Conservation (phyloP, 441 rosid genomes). For the Brassica balearica region DNA sequence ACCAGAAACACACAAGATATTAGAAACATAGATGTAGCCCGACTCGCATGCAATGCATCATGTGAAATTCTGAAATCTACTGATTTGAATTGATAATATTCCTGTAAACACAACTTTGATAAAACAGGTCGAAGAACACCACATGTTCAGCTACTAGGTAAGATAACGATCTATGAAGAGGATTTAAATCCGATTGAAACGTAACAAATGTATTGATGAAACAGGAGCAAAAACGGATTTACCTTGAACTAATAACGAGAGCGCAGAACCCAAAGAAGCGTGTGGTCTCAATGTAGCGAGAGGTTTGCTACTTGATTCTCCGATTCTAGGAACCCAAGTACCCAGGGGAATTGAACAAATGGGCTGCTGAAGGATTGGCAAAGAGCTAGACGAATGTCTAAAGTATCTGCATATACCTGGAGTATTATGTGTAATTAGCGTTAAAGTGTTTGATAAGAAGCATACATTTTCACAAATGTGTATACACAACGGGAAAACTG, state of each 20-base stretch:
- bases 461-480: background rate
- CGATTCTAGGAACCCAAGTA: constrained; percentile 76
- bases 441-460: constrained; percentile 29
- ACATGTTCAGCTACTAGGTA: constrained; percentile 18
- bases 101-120: constrained; percentile 14
- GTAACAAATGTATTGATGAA: constrained; percentile 14
- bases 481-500: constrained; percentile 7
- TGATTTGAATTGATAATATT: background rate
- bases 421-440: constrained; percentile 32
- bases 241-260: constrained; percentile 76
- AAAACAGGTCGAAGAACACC: constrained; percentile 7
- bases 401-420: constrained; percentile 82
- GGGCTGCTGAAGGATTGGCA: constrained; percentile 78
- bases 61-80: background rate
- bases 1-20: constrained; percentile 22
- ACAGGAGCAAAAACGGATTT: constrained; percentile 34
- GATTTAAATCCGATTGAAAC: background rate
- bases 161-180: constrained; percentile 12
- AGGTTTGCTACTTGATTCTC: constrained; percentile 62
- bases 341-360: constrained; percentile 68
- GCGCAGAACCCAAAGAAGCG: constrained; percentile 70
- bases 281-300: constrained; percentile 65
- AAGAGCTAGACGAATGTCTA: constrained; percentile 67
- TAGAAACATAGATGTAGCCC: constrained; percentile 13
- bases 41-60: background rate